Conservation (phyloP, 163 green algal species). For the Volvox carteri region DNA sequence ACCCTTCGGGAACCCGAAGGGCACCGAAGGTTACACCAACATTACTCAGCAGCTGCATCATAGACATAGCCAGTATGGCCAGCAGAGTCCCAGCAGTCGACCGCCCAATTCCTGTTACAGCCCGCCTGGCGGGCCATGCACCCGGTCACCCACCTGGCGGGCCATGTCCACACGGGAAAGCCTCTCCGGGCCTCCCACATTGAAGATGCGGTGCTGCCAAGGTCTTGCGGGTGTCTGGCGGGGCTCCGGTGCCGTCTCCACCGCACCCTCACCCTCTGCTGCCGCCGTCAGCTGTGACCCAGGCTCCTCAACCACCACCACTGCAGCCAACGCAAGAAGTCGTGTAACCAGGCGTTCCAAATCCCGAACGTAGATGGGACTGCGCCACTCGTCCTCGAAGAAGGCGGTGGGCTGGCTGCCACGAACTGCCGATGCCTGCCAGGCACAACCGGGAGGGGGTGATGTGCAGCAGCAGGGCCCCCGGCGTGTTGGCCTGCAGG, state of each 20-base stretch:
- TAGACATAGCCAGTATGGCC: too few relatives aligned
- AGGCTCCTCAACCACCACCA: too few relatives aligned
- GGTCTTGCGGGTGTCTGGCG: neutral
- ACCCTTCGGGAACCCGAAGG: too few relatives aligned
- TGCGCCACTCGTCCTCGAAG: constrained; percentile 87
- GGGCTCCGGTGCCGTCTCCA: too few relatives aligned
- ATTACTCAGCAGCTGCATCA: too few relatives aligned
- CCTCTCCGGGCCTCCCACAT: constrained; percentile 87
- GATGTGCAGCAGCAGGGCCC: too few relatives aligned
- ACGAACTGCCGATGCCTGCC: constrained; percentile 60
- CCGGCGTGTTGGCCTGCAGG: too few relatives aligned
- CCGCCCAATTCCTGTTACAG: too few relatives aligned
- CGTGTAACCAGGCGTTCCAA: constrained; percentile 14
- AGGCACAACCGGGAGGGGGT: too few relatives aligned
- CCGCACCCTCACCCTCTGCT: neutral
- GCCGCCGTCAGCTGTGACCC: neutral
- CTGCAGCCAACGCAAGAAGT: neutral
- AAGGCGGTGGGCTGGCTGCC: constrained; percentile 75
- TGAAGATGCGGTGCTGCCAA: constrained; percentile 71
- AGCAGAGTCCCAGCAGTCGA: too few relatives aligned
- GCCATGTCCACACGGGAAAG: constrained; percentile 89
- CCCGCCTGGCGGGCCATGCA: too few relatives aligned
- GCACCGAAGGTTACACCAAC: too few relatives aligned
- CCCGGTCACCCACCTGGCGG: constrained; percentile 56
- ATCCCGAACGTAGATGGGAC: constrained; percentile 66